These are phyloP conservation scores for Parascedosporium putredinis DNA, from an alignment of 2,329 filamentous ascomycete genomes.

Conservation along the genomic window DNA sequence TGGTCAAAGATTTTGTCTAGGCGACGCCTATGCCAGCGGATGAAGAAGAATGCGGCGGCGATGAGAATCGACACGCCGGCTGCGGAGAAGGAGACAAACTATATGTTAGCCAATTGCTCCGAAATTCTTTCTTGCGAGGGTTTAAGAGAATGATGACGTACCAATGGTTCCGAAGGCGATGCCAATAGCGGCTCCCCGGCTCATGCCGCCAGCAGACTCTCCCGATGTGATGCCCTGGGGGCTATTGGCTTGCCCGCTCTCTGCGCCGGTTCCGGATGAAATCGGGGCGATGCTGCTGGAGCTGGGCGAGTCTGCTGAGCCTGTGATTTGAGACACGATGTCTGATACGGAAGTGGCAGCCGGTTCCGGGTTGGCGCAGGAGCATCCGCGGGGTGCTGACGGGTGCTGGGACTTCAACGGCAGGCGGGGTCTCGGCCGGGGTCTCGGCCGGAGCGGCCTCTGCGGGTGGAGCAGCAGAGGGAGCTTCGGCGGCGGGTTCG, in stretches of 20 bases:
- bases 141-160: background rate
- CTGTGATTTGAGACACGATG: background rate
- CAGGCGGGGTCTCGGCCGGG: background rate
- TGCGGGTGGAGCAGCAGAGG: background rate
- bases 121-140: too few species aligned
- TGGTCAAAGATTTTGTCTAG: slow-evolving; percentile 1
- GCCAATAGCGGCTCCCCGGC: background rate
- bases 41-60: slow-evolving; percentile 1
- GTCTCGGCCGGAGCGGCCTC: background rate
- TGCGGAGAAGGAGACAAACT: too few species aligned
- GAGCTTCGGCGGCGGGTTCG: background rate
- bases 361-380: background rate
- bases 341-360: background rate
- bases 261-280: background rate
- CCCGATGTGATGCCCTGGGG: background rate
- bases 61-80: background rate
- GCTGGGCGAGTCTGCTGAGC: background rate
- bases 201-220: background rate
- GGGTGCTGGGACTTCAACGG: background rate
- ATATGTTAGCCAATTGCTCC: background rate
- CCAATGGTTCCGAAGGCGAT: slow-evolving; percentile 2
- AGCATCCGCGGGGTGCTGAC: background rate
- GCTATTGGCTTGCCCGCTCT: background rate
- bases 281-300: background rate
- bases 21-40: slow-evolving; percentile 1